Base-by-base conservation (phyloP, 208 protist genomes). In the Strigomonas culicis region DNA sequence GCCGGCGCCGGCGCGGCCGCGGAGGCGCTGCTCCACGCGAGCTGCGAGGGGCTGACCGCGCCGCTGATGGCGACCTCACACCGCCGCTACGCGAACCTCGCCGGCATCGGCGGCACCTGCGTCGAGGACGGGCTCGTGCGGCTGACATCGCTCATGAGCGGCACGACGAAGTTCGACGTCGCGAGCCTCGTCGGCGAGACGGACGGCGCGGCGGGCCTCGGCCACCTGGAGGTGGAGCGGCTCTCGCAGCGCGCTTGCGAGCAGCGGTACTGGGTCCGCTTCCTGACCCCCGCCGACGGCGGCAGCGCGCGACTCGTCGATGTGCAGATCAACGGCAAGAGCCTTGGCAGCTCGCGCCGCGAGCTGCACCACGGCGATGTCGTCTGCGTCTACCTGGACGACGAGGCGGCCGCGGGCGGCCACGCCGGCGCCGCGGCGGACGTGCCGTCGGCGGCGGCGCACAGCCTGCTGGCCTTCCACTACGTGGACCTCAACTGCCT, bases 401-500 rank as follows among this genome's bases (percentile, higher is more conserved):
- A 73, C 53, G 63, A n/a, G 22, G 22, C 57, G 44, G 43, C 25
- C 7, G 7, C 27, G n/a, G 50, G 19, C 32, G 7, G n/a, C n/a
- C 15, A 21, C 22, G 10, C 27, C 41, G 24, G 22, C 17, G 11
- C 4, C 34, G 52, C 31, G 52, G 49, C 7, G 22, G 49, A 25
- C 13, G 32, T n/a, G 0, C 11, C 7, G n/a, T 7, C 15, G n/a
- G 49, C 13, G 13, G 44, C 50, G 2, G 72, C 80, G 49, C 78
- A 88, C 52, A 75, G 63, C 59, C 60, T 88, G 13, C 50, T 92
- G 15, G 69, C 75, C 4, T 86, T 88, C 43, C 85, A 92, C 70
- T 92, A 79, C 47, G 77, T 92, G 28, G 85, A 92, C 59, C 74
- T 84, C 22, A 88, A 86, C 59, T 78, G 69, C 31, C 68, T 91